Evolutionary conservation across 441 rosid genomes (phyloP).

Genomic region (Syzygium syzygioides): DNA sequence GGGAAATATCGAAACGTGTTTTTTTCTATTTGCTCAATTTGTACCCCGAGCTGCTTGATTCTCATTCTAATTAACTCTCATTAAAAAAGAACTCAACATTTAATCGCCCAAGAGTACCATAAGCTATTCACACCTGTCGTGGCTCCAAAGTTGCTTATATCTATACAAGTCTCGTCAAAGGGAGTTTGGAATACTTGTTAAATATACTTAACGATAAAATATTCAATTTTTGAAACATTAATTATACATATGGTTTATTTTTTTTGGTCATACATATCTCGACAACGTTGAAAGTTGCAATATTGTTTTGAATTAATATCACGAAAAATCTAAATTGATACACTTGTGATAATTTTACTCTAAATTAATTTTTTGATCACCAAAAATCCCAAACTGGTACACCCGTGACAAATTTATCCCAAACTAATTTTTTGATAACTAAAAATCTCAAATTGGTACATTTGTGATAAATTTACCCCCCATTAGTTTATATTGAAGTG

Average conservation of each 20-base stretch:
- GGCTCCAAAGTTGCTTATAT: not conserved
- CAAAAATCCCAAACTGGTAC: too few species aligned
- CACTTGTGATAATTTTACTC: too few species aligned
- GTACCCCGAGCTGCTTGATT: not conserved
- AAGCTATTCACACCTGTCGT: not conserved
- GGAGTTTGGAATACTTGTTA: not conserved
- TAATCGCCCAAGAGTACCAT: not conserved
- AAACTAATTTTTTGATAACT: too few species aligned
- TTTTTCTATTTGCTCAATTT: not conserved
- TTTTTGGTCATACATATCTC: not conserved
- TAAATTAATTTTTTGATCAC: too few species aligned
- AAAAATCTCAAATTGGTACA: too few species aligned
- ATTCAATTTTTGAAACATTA: not conserved
- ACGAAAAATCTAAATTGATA: too few species aligned
- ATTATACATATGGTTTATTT: not conserved
- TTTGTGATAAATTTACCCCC: too few species aligned
- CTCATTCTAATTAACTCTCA: not conserved
- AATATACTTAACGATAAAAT: not conserved
- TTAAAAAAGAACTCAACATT: not conserved
- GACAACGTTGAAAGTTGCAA: too few species aligned
- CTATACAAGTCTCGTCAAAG: not conserved
- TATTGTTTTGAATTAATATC: too few species aligned
- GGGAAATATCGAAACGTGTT: not conserved
- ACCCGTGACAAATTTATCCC: too few species aligned
- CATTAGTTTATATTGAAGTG: too few species aligned